phyloP scores from a whole-genome alignment of 2,329 filamentous ascomycete species.

The Macrophomina phaseolina region DNA sequence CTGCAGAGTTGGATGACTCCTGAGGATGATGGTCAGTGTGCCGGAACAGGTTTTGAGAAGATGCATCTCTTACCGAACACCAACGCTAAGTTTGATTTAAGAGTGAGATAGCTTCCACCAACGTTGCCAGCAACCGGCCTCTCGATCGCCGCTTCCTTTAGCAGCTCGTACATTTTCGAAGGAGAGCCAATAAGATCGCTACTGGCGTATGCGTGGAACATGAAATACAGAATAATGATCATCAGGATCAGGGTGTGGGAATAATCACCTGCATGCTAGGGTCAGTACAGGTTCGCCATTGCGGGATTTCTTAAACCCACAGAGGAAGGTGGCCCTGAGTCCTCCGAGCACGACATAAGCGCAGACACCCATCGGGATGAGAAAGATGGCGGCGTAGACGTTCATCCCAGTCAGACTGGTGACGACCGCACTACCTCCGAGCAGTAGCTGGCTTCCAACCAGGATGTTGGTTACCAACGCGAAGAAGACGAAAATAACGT shows the following conservation, averaged over 20 bases:
- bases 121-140: conserved; percentile 48
- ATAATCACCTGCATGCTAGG: conserved; percentile 34
- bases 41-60: not conserved
- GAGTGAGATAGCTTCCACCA: conserved; percentile 48
- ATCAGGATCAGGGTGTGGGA: conserved; percentile 51
- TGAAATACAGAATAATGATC: conserved; percentile 53
- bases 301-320: conserved; percentile 3
- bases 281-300: not conserved
- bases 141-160: conserved; percentile 43
- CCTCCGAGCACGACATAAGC: conserved; percentile 43
- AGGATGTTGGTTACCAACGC: conserved; percentile 60
- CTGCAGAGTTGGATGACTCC: conserved; percentile 51
- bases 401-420: conserved; percentile 52
- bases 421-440: conserved; percentile 51
- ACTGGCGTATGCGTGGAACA: conserved; percentile 50
- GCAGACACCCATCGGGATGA: conserved; percentile 50
- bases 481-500: conserved; percentile 59
- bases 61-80: conserved; percentile 39
- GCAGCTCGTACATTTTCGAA: conserved; percentile 47
- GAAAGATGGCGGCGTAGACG: conserved; percentile 51
- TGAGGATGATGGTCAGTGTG: not conserved
- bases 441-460: conserved; percentile 47
- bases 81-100: conserved; percentile 50
- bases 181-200: conserved; percentile 48
- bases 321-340: conserved; percentile 52